phyloP scores from a whole-genome alignment of 441 rosid genomes.

The Croton setiger region DNA sequence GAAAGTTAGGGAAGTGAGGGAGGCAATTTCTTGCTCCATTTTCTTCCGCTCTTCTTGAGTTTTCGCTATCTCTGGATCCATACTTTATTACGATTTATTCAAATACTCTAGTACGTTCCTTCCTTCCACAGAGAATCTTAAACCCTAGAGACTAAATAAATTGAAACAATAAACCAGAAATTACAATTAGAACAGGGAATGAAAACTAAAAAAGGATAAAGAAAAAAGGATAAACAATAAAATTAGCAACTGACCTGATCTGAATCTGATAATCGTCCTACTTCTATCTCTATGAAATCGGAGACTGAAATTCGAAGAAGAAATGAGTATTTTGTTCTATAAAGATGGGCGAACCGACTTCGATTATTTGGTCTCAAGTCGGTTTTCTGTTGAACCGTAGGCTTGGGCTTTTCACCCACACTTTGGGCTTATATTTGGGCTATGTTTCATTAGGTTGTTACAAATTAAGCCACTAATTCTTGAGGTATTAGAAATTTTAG shows the following conservation, averaged over 20 bases:
- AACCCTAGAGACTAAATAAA: conserved; percentile 2
- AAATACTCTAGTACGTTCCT: not conserved
- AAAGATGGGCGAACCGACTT: not conserved
- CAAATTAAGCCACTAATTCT: too few species aligned
- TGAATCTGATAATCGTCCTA: not conserved
- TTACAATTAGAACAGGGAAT: not conserved
- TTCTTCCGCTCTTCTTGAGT: conserved; percentile 75
- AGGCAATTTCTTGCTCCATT: conserved; percentile 73
- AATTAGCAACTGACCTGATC: not conserved
- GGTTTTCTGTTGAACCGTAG: too few species aligned
- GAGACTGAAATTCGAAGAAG: not conserved
- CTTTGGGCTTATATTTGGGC: too few species aligned
- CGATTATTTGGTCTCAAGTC: not conserved
- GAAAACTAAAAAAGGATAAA: not conserved
- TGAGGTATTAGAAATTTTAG: too few species aligned
- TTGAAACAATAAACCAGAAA: not conserved
- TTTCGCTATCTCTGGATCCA: conserved; percentile 77
- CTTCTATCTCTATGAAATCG: not conserved
- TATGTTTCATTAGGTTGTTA: too few species aligned
- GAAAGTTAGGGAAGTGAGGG: conserved; percentile 61
- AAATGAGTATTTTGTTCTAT: not conserved
- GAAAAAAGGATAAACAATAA: too few species aligned
- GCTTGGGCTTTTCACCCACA: not conserved
- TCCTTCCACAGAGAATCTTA: not conserved
- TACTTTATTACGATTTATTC: conserved; percentile 7